Evolutionary conservation across 73 alveolate genomes (phyloP).

Genomic region (Effrenium voratum): DNA sequence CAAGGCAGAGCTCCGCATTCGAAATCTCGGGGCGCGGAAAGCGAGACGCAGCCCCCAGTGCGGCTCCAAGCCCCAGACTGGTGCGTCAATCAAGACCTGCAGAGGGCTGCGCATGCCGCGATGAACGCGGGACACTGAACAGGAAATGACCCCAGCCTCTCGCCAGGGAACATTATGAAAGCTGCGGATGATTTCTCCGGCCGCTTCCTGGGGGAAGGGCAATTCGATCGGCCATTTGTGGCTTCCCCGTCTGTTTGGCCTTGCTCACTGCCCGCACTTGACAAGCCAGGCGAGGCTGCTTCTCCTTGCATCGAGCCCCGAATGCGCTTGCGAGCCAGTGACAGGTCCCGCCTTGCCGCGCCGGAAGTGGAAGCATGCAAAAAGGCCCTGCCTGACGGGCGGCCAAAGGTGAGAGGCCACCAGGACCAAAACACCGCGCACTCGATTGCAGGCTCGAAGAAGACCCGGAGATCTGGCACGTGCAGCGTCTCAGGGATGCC

Average conservation of each 20-base stretch:
- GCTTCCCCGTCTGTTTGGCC: background rate
- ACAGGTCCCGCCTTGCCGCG: conserved; percentile 6
- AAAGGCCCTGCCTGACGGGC: conserved; percentile 42
- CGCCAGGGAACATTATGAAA: conserved; percentile 70
- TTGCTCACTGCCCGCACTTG: conserved; percentile 57
- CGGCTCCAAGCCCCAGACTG: background rate
- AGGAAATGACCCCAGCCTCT: background rate
- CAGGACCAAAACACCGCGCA: background rate
- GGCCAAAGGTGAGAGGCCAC: background rate
- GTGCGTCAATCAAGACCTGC: conserved; percentile 51
- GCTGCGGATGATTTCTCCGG: conserved; percentile 38
- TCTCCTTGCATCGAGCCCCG: background rate
- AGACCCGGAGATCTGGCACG: conserved; percentile 80
- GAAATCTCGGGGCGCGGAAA: too few relatives aligned
- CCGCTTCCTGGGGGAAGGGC: conserved; percentile 34
- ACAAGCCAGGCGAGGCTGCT: conserved; percentile 43
- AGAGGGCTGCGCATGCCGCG: background rate
- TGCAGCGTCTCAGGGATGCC: conserved; percentile 85
- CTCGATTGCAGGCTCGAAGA: conserved; percentile 91
- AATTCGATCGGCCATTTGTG: background rate
- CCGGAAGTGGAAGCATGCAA: conserved; percentile 89
- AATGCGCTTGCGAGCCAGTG: background rate
- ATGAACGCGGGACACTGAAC: background rate
- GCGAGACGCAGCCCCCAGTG: too few relatives aligned
- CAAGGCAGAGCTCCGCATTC: too few relatives aligned